Percentiles rank a stretch among this genome's conserved stretches.
Conservation (phyloP, 2,329 filamentous ascomycete genomes). For the Colletotrichum graminicola region DNA sequence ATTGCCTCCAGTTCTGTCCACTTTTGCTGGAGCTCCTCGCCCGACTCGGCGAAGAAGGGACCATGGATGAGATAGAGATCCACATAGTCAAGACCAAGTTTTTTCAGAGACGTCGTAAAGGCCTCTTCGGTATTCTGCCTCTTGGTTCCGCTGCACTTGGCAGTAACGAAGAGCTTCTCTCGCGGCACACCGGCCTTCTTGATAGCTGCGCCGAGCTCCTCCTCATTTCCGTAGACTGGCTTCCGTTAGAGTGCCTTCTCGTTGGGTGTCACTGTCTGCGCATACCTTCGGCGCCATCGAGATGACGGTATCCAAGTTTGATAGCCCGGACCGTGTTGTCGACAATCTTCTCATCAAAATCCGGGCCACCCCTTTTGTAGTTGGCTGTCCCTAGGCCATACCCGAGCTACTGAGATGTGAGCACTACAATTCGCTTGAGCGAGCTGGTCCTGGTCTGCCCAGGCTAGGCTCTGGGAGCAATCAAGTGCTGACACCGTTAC, state of each 20-base stretch:
- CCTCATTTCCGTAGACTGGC: conserved; percentile 73
- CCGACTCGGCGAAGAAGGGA: conserved; percentile 65
- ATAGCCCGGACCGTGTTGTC: conserved; percentile 71
- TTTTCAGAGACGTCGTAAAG: conserved; percentile 71
- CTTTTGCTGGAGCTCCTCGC: conserved; percentile 66
- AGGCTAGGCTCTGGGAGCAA: background rate
- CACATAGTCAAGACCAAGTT: conserved; percentile 77
- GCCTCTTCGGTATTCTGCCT: conserved; percentile 60
- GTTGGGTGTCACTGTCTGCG: background rate
- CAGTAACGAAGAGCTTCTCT: conserved; percentile 76
- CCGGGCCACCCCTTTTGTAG: conserved; percentile 66
- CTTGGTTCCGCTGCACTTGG: conserved; percentile 63
- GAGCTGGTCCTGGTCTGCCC: background rate
- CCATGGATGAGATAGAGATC: conserved; percentile 77
- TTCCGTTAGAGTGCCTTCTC: conserved; percentile 29
- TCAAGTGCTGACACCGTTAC: conserved; percentile 12
- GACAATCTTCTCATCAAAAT: conserved; percentile 67
- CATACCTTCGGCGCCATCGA: conserved; percentile 80
- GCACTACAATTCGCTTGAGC: conserved; percentile 10
- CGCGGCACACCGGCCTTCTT: conserved; percentile 74
- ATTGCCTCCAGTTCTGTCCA: conserved; percentile 76
- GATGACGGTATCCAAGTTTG: conserved; percentile 76
- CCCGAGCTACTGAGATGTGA: conserved; percentile 63
- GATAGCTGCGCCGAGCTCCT: conserved; percentile 79
- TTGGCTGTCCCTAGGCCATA: conserved; percentile 80